Base-by-base conservation (phyloP, 441 rosid species). In the Populus hybrid region DNA sequence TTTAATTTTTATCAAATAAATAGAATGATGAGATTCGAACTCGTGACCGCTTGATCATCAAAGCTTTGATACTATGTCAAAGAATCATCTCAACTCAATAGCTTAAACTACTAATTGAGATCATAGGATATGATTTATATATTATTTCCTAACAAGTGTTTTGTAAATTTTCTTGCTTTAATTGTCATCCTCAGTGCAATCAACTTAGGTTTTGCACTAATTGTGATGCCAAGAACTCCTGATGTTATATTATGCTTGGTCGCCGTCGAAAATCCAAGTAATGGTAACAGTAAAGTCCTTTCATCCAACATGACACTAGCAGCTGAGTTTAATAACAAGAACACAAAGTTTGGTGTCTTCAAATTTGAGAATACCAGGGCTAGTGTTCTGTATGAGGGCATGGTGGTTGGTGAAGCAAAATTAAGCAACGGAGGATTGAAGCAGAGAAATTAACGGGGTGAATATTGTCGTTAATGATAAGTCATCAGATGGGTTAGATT, bases 321-420 rank as follows among this genome's bases (percentile, higher is more conserved):
- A 8, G 70, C 88, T 0, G 87, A 81, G 57, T 4, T 92, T 28
- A 59, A 76, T 26, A 75, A 91, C 3, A 67, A 88, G 74, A 94
- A 92, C 30, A 2, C 75, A 34, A 94, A 90, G 79, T 91, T 89
- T 67, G 95, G 93, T 1, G 78, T 23, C 30, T 92, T 90, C 80
- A 75, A 83, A 30, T 88, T 81, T 32, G 85, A 38, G 2, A 81
- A 85, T 14, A 28, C 79, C 3, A 83, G 84, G 11, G 76, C 81
- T 11, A n/a, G 72, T 20, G 70, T 90, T 9, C 72, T 65, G 18
- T 92, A 87, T 6, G 83, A 77, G 0, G 80, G 57, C 6, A 32
- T 59, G 18, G 59, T 65, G n/a, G 89, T 91, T 20, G 97, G 96
- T 26, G 80, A 76, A 65, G 73, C 80, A 9, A 74, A 63, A 50